Percentiles rank a stretch among this genome's conserved stretches.
Conservation (phyloP, 768 basidiomycete genomes). For the Leucocoprinus birnbaumii region DNA sequence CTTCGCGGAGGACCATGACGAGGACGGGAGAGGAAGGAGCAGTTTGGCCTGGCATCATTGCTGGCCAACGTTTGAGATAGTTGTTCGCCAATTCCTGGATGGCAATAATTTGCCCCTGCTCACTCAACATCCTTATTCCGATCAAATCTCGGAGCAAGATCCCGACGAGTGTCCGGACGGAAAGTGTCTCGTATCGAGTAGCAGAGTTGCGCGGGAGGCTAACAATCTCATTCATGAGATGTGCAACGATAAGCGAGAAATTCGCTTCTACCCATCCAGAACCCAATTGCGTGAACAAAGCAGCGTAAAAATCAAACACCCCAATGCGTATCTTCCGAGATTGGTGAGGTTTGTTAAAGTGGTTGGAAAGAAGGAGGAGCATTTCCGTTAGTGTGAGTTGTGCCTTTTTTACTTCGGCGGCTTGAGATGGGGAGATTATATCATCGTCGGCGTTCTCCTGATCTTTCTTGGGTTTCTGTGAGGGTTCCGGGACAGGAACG, state of each 20-base stretch:
- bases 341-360: conserved; percentile 73
- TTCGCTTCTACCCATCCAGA: conserved; percentile 76
- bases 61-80: conserved; percentile 91
- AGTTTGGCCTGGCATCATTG: conserved; percentile 83
- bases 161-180: conserved; percentile 70
- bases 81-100: conserved; percentile 81
- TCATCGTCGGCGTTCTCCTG: conserved; percentile 60
- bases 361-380: conserved; percentile 73
- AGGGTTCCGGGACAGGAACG: conserved; percentile 38
- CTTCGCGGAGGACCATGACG: conserved; percentile 75
- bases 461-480: conserved; percentile 64
- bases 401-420: conserved; percentile 59
- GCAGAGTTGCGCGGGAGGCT: conserved; percentile 48
- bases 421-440: conserved; percentile 35
- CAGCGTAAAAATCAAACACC: conserved; percentile 85
- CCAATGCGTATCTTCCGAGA: conserved; percentile 77
- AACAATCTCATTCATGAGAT: conserved; percentile 79
- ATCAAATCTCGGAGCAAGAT: conserved; percentile 84
- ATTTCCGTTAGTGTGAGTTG: conserved; percentile 77
- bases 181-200: conserved; percentile 71
- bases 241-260: conserved; percentile 74
- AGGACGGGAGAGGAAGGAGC: conserved; percentile 68
- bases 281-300: conserved; percentile 75
- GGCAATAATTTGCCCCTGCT: conserved; percentile 90
- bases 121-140: conserved; percentile 84